These are phyloP conservation scores for Saprolegnia parasitica DNA, from an alignment of 352 stramenopile species.

Conservation along the genomic window DNA sequence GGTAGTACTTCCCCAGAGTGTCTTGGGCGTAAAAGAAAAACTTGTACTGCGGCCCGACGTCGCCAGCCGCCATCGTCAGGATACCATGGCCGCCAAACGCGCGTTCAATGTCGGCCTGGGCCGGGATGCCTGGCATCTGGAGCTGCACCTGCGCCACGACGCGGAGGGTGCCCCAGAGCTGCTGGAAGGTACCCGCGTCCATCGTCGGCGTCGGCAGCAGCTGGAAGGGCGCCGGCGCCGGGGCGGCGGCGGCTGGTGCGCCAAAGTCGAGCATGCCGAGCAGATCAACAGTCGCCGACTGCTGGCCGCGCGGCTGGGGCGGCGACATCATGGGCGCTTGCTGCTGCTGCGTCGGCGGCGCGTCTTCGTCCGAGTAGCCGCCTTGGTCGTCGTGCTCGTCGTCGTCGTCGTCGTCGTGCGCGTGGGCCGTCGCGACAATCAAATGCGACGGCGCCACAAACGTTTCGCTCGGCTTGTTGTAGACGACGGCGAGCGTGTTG, in stretches of 20 bases:
- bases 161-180: constrained; percentile 60
- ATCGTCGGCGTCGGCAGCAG: constrained; percentile 64
- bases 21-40: constrained; percentile 85
- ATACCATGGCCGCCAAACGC: constrained; percentile 52
- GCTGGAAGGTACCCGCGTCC: constrained; percentile 66
- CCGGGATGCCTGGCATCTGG: constrained; percentile 50
- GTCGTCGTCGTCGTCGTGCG: constrained; percentile 49
- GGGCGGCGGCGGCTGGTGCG: constrained; percentile 28
- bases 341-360: constrained; percentile 38
- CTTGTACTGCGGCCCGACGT: constrained; percentile 77
- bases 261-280: constrained; percentile 72
- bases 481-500: constrained; percentile 97
- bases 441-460: constrained; percentile 88
- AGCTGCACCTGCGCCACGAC: constrained; percentile 61
- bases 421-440: constrained; percentile 35
- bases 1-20: constrained; percentile 49
- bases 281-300: constrained; percentile 42
- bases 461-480: constrained; percentile 93
- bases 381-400: constrained; percentile 34
- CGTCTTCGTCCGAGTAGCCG: constrained; percentile 31
- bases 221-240: constrained; percentile 36
- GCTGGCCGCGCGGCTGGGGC: constrained; percentile 23
- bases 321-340: constrained; percentile 3
- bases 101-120: constrained; percentile 61
- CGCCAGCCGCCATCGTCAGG: constrained; percentile 74